Base-by-base conservation (phyloP, 192 early-diverging fungal genomes). In the Lunasporangiospora selenospora region DNA sequence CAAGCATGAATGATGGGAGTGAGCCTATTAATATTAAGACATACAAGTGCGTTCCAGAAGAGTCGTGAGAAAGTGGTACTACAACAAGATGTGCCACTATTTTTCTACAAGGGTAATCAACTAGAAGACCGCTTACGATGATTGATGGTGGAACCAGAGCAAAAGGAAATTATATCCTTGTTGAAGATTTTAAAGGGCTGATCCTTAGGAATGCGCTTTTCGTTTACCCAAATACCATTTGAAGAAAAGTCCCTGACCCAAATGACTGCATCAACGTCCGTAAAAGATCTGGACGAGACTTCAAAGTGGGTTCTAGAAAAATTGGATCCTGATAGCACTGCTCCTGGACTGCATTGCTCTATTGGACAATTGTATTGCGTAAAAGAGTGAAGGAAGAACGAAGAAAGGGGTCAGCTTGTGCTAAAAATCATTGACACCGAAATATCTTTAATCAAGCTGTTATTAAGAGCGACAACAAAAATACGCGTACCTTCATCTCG, bases 181-280 rank as follows among this genome's bases (percentile, higher is more conserved):
- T 63, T 21, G 13, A 34, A 44, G 36, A 73, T 57, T 42, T 73
- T 63, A 19, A 36, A 32, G 1, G 61, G 31, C 32, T 58, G 54
- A 23, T 63, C 41, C 40, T 52, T 57, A 26, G 40, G 5, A 27
- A 73, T 73, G 21, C 31, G 44, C 26, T 51, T 58, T 9, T 52
- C 48, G 31, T 73, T 73, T 6, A 73, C 42, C 69, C 69, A 73
- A 2, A 73, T 61, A 41, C 69, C 69, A 40, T 73, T 73, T 4
- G 46, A 40, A 1, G 69, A 73, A 4, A 58, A n/a, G 30, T 73
- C 69, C 30, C 44, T 73, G 46, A 73, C 58, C 59, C 61, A 73
- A 27, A 73, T 58, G 16, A 26, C 47, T 2, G 59, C 60, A 2
- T 32, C 30, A 9, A 48, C 40, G 8, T 73, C 69, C 2, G 2